Base-by-base conservation (phyloP, 2,329 filamentous ascomycete genomes). In the Colletotrichum musicola region DNA sequence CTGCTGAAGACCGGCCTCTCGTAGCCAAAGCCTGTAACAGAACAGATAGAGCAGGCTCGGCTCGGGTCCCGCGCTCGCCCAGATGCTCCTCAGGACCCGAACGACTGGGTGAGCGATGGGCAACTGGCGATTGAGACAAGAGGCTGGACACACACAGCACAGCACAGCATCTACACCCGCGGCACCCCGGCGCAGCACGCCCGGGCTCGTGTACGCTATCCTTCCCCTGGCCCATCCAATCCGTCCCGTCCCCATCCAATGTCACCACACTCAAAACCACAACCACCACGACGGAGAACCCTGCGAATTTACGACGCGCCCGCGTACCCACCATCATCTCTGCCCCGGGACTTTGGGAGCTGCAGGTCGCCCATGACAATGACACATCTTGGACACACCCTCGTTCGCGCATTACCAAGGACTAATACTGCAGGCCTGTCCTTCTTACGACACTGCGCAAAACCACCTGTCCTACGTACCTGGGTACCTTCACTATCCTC, bases 351-450 rank as follows among this genome's bases (percentile, higher is more conserved):
- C 20, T 38, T 27, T n/a, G 47, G 35, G 40, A 53, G 35, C 55
- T 46, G 64, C 50, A 68, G 38, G 44, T 58, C 49, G 55, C 54
- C 30, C n/a, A 59, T 59, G 54, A 54, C 54, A 59, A 38, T 54
- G 62, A 59, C 64, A 67, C 61, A 68, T 57, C 55, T 18, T 47
- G n/a, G 40, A 42, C 40, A n/a, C 40, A 42, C 40, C 40, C 13
- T 42, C 40, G 16, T 6, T 42, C 40, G 16, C 16, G 16, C 40
- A 14, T 42, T 14, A 14, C n/a, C 40, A n/a, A 42, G 13, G 16
- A 14, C 40, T 14, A 25, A 25, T 25, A 6, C 42, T 13, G 44
- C 42, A 20, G 42, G 38, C 38, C 56, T 50, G 18, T 38, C 27
- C 25, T 35, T 10, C 30, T 35, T 35, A 46, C 56, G 56, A 27